Base-by-base conservation (phyloP, 1,139 yeast genomes). In the Arxiozyma slooffiae region DNA sequence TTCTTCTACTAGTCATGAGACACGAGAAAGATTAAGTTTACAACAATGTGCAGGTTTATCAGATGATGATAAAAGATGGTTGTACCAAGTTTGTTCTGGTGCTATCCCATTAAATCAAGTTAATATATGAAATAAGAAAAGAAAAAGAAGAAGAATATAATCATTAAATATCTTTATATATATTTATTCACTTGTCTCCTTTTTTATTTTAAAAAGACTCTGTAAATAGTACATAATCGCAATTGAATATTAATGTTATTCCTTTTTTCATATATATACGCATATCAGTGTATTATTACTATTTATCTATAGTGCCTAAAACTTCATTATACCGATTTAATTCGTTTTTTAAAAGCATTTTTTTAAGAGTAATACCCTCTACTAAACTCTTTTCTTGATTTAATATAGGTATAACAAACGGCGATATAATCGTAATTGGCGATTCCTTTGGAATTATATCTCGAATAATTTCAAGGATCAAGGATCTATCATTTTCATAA, bases 11-110 rank as follows among this genome's bases (percentile, higher is more conserved):
- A 22, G 16, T 3, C 14, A 23, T 24, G 37, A 40, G 20, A 50
- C 57, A 8, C 42, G 57, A 39, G 66, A 56, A 4, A 60, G 60
- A 51, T 36, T 52, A 22, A 58, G 61, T 44, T 54, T 64, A 48
- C 58, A 60, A 41, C 53, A 46, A 7, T 47, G 49, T 41, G 46
- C 41, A n/a, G 45, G 52, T 46, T 44, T 54, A 23, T 53, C 48
- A 41, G 38, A 55, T 24, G 54, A 57, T 44, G 16, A 49, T 17
- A 57, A 50, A 8, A 50, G 58, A 41, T 45, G 57, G 18, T 45
- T 63, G 11, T 57, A 57, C 43, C 57, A 62, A 26, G 61, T 63
- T 18, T 64, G 68, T 48, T 57, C 66, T n/a, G 68, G 67, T 42
- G 46, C 59, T 43, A 49, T 50, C 40, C 37, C 51, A 48, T 44